Evolutionary conservation across 352 stramenopile species (phyloP).

Genomic region (Phytophthora pluvialis): DNA sequence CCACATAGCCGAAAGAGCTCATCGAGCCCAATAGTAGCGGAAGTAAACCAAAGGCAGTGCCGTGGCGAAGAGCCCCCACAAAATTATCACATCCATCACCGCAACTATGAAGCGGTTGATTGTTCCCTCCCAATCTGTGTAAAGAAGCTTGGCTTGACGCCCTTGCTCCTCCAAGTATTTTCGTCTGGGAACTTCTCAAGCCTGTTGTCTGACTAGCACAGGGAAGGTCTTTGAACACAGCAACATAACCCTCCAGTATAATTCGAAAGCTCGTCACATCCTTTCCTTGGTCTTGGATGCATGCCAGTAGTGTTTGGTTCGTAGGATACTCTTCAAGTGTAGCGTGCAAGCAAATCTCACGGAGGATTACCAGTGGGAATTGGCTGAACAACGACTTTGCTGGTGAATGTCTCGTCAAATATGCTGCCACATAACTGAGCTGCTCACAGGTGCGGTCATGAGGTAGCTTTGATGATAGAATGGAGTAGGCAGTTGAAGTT

Average conservation of each 20-base stretch:
- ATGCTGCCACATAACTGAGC: conserved; percentile 39
- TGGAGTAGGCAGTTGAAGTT: conserved; percentile 19
- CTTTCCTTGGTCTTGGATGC: conserved; percentile 49
- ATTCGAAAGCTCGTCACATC: conserved; percentile 38
- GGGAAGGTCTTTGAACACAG: conserved; percentile 43
- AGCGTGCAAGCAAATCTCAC: conserved; percentile 41
- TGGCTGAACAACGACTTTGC: conserved; percentile 52
- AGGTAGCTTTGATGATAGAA: conserved; percentile 38
- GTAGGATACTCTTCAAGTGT: conserved; percentile 37
- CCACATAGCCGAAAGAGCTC: conserved; percentile 50
- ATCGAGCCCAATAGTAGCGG: conserved; percentile 44
- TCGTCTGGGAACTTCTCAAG: neutral
- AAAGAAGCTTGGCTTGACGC: neutral
- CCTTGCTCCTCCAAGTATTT: neutral
- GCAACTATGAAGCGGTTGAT: neutral
- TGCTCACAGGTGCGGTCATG: conserved; percentile 59
- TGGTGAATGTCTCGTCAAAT: conserved; percentile 33
- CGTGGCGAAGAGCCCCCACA: conserved; percentile 42
- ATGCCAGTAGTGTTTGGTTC: conserved; percentile 31
- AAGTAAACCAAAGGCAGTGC: conserved; percentile 49
- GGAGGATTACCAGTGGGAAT: conserved; percentile 38
- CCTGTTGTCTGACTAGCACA: neutral
- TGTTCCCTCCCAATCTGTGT: neutral
- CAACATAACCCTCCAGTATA: conserved; percentile 53
- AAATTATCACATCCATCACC: neutral